A percentile compares a stretch with the other conserved stretches of the same genome.
phyloP scores from a whole-genome alignment of 2,329 filamentous ascomycete genomes.

The Verticillium zaregamsianum region DNA sequence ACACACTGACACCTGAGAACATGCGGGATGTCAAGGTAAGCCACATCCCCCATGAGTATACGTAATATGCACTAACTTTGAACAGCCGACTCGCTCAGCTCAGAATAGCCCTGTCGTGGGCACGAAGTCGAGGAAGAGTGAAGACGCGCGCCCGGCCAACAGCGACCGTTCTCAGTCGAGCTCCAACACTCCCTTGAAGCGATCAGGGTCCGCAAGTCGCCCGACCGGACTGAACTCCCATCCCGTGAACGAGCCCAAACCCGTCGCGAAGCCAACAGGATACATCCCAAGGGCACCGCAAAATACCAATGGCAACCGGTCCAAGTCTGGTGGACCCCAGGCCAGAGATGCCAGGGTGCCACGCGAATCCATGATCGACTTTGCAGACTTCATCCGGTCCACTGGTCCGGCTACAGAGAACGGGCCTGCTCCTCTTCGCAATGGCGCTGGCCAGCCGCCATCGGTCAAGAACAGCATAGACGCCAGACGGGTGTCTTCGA shows the following conservation, averaged over 20 bases:
- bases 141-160: slow-evolving; percentile 37
- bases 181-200: slow-evolving; percentile 34
- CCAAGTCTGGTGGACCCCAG: slow-evolving; percentile 25
- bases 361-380: slow-evolving; percentile 71
- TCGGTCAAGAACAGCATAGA: slow-evolving; percentile 32
- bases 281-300: slow-evolving; percentile 27
- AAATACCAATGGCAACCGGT: slow-evolving; percentile 23
- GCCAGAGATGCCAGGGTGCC: slow-evolving; percentile 72
- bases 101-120: slow-evolving; percentile 33
- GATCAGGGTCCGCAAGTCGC: slow-evolving; percentile 25
- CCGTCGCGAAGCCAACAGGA: slow-evolving; percentile 13
- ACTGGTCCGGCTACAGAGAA: slow-evolving; percentile 64
- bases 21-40: slow-evolving; percentile 65
- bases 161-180: slow-evolving; percentile 42
- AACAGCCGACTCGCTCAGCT: not conserved
- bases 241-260: slow-evolving; percentile 22
- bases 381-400: slow-evolving; percentile 84
- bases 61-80: not conserved
- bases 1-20: slow-evolving; percentile 73
- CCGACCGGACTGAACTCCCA: slow-evolving; percentile 32
- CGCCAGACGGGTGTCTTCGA: slow-evolving; percentile 29
- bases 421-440: slow-evolving; percentile 29
- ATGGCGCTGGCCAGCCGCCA: slow-evolving; percentile 23
- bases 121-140: slow-evolving; percentile 39
- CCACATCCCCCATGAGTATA: slow-evolving; percentile 36